These are phyloP conservation scores for Leccinum pellstonianum DNA, from an alignment of 768 basidiomycete genomes.

Conservation along the genomic window DNA sequence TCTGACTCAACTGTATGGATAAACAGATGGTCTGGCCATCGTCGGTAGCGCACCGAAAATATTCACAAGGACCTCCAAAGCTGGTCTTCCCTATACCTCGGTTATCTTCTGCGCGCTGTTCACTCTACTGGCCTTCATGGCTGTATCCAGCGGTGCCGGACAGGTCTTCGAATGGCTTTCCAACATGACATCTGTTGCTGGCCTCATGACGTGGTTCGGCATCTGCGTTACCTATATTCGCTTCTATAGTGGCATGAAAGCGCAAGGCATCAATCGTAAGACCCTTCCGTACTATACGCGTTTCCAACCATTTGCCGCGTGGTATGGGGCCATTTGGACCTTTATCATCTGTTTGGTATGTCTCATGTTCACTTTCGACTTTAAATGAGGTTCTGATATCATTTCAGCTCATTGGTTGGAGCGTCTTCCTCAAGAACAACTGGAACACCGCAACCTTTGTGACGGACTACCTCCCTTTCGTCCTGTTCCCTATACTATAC, in stretches of 20 bases:
- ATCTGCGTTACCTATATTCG: slow-evolving; percentile 77
- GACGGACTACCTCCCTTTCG: slow-evolving; percentile 75
- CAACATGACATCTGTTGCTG: slow-evolving; percentile 68
- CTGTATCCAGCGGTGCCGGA: slow-evolving; percentile 60
- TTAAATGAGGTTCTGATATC: slow-evolving; percentile 30
- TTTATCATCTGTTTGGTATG: slow-evolving; percentile 63
- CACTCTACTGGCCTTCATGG: slow-evolving; percentile 77
- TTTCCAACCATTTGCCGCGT: slow-evolving; percentile 75
- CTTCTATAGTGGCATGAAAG: slow-evolving; percentile 81
- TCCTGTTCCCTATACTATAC: slow-evolving; percentile 75
- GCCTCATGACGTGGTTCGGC: slow-evolving; percentile 81
- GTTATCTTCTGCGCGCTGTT: slow-evolving; percentile 70
- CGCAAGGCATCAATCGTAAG: slow-evolving; percentile 71
- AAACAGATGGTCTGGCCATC: slow-evolving; percentile 72
- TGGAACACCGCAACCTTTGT: slow-evolving; percentile 69
- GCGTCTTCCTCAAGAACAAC: slow-evolving; percentile 50
- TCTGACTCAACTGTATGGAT: slow-evolving; percentile 1
- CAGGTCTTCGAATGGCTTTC: slow-evolving; percentile 79
- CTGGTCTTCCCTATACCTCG: slow-evolving; percentile 75
- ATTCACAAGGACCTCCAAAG: slow-evolving; percentile 65
- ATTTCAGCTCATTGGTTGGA: slow-evolving; percentile 46
- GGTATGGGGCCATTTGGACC: slow-evolving; percentile 39
- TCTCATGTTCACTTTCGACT: neutral
- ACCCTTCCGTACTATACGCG: slow-evolving; percentile 67
- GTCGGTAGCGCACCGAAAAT: slow-evolving; percentile 81